A percentile compares a stretch with the other conserved stretches of the same genome.
Conservation (phyloP, 192 early-diverging fungal species). For the Entophlyctis luteolus region DNA sequence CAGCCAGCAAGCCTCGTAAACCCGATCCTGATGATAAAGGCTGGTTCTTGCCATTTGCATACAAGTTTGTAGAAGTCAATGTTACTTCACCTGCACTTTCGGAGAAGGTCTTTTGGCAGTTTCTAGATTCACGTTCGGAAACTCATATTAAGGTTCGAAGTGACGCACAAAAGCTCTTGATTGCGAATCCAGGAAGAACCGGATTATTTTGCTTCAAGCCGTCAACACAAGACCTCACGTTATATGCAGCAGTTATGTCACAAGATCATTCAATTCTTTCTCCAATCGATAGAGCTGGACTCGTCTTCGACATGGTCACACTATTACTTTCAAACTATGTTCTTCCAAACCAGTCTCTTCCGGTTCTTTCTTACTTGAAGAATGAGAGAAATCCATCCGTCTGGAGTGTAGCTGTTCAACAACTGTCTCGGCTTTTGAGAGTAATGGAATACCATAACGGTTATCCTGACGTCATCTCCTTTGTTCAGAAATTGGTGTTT, state of each 20-base stretch:
- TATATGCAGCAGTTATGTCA: background rate
- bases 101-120: too few relatives aligned
- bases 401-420: background rate
- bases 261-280: background rate
- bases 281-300: constrained; percentile 24
- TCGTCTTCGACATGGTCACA: constrained; percentile 27
- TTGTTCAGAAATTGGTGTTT: background rate
- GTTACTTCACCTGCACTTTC: too few relatives aligned
- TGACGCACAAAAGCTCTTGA: background rate
- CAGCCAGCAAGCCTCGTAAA: background rate
- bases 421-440: background rate
- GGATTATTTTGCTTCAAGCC: constrained; percentile 13
- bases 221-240: background rate
- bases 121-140: background rate
- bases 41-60: constrained; percentile 1
- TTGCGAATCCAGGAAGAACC: constrained; percentile 4
- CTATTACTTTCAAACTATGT: constrained; percentile 9
- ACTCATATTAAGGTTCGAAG: background rate
- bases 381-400: background rate
- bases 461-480: background rate
- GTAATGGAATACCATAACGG: background rate
- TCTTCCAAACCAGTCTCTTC: background rate
- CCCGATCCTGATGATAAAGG: background rate
- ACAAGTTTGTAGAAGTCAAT: background rate
- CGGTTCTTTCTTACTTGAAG: background rate